Evolutionary conservation across 768 basidiomycete genomes (phyloP).

Genomic region (Agaricus sinodeliciosus): DNA sequence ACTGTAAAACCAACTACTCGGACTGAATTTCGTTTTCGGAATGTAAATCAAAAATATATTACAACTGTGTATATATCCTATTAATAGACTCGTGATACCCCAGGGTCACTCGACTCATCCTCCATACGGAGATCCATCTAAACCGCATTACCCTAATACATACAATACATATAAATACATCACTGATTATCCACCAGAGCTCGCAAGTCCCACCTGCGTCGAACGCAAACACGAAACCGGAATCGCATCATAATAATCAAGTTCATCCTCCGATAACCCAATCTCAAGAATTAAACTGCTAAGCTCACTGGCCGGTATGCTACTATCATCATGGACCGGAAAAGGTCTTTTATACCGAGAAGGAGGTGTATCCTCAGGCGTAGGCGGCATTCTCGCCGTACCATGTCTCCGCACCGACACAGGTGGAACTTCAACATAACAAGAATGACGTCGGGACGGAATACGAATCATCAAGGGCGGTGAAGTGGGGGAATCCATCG

Average conservation of each 20-base stretch:
- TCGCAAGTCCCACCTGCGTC: conserved; percentile 2
- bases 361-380: conserved; percentile 10
- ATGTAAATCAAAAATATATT: not conserved
- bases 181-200: not conserved
- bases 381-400: not conserved
- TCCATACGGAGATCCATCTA: too few relatives aligned
- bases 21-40: too few relatives aligned
- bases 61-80: not conserved
- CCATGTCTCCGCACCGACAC: not conserved
- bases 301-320: not conserved
- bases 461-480: conserved; percentile 6
- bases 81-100: conserved; percentile 1
- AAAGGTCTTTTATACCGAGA: conserved; percentile 4
- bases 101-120: too few relatives aligned
- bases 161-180: not conserved
- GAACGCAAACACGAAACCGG: conserved; percentile 7
- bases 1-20: too few relatives aligned
- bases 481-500: not conserved
- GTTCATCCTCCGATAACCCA: conserved; percentile 4
- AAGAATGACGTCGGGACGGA: conserved; percentile 1
- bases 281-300: not conserved
- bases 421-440: not conserved
- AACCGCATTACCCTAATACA: not conserved
- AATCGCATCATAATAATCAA: not conserved
- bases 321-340: not conserved